Conservation (phyloP, 2,329 filamentous ascomycete species). For the Fusarium sp. region DNA sequence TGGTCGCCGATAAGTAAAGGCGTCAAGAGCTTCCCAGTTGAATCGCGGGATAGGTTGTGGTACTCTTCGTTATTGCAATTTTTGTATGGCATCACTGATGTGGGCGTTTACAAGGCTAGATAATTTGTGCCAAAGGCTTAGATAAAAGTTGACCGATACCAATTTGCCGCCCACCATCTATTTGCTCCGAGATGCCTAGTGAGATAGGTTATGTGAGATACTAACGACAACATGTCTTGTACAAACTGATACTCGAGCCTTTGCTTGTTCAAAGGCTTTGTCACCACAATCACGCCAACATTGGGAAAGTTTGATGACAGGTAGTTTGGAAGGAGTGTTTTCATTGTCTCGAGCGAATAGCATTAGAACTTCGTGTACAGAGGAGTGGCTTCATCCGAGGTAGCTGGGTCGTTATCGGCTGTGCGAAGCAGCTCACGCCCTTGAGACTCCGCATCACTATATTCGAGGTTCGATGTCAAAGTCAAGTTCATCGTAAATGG, state of each 20-base stretch:
- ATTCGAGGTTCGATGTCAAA: neutral
- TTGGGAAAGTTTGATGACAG: neutral
- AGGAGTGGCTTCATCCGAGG: neutral
- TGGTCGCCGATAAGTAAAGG: slow-evolving; percentile 61
- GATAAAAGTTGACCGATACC: slow-evolving; percentile 33
- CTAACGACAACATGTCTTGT: neutral
- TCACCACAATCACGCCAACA: neutral
- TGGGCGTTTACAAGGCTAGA: slow-evolving; percentile 25
- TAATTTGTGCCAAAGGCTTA: slow-evolving; percentile 21
- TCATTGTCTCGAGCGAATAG: no score
- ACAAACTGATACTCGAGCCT: neutral
- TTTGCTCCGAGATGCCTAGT: neutral
- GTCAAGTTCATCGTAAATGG: neutral
- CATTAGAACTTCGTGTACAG: neutral
- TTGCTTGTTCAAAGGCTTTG: neutral
- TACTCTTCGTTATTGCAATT: neutral
- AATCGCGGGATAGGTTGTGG: neutral
- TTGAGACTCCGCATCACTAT: neutral
- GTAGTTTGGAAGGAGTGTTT: neutral
- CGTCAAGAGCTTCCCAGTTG: neutral
- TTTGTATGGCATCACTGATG: neutral
- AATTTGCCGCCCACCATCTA: neutral
- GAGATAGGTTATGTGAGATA: neutral
- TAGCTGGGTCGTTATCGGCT: neutral
- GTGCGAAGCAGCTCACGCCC: neutral